phyloP scores from a whole-genome alignment of 2,329 filamentous ascomycete species.

The Knoxdaviesia capensis region DNA sequence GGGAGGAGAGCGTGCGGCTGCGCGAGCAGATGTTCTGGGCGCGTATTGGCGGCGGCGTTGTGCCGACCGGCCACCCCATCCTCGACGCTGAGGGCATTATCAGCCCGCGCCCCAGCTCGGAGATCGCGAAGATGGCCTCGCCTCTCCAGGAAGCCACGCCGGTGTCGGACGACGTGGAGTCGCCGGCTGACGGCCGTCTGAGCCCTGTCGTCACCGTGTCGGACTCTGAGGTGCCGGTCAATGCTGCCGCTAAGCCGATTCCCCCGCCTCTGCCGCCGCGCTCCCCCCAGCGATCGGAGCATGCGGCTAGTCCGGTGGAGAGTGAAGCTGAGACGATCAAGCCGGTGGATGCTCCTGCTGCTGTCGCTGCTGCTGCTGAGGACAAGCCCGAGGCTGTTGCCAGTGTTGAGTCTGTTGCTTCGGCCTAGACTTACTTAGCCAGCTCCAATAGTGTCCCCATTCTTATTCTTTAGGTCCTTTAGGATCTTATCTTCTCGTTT shows the following conservation, averaged over 20 bases:
- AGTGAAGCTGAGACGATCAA: too few relatives aligned
- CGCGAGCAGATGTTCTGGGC: conserved; percentile 97
- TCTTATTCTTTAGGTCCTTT: conserved; percentile 5
- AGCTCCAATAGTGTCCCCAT: neutral
- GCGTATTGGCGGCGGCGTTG: conserved; percentile 73
- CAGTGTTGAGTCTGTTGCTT: neutral
- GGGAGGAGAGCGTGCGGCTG: conserved; percentile 83
- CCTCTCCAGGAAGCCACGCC: neutral
- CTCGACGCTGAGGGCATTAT: conserved; percentile 8
- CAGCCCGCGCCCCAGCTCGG: conserved; percentile 15
- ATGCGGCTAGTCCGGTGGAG: too few relatives aligned
- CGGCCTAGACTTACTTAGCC: neutral
- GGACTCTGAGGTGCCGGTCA: neutral
- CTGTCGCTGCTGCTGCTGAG: too few relatives aligned
- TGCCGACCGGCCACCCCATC: conserved; percentile 34
- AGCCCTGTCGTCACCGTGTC: too few relatives aligned
- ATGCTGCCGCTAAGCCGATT: neutral
- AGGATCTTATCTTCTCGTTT: conserved; percentile 3
- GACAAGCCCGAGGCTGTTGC: neutral
- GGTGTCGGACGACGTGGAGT: neutral
- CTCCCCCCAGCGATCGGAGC: too few relatives aligned
- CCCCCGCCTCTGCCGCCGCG: too few relatives aligned
- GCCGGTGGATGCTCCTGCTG: too few relatives aligned
- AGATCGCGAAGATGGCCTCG: conserved; percentile 6
- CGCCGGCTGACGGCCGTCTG: neutral